Percentiles rank a stretch among this genome's conserved stretches.
These are phyloP conservation scores for Backusella psychrophila DNA, from an alignment of 192 early-diverging fungal genomes.

Conservation along the genomic window DNA sequence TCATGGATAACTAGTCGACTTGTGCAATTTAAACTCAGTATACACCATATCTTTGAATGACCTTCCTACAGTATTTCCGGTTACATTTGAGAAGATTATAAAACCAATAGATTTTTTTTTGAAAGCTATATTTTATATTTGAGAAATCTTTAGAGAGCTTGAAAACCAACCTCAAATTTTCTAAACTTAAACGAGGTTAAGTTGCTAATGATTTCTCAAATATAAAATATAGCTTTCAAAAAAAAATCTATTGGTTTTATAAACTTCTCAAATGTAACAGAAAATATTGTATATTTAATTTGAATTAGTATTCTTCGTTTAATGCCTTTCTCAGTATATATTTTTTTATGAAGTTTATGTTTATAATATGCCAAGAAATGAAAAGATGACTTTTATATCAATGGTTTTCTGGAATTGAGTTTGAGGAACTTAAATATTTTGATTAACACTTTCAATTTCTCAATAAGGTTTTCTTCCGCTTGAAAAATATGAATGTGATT, in stretches of 20 bases:
- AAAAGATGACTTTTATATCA: conserved; percentile 14
- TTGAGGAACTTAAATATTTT: conserved; percentile 25
- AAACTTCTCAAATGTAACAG: too few relatives aligned
- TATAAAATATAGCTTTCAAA: too few relatives aligned
- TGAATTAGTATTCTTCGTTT: conserved; percentile 7
- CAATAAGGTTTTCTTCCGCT: conserved; percentile 17
- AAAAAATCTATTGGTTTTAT: too few relatives aligned
- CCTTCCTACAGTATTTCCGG: not conserved
- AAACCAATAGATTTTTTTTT: too few relatives aligned
- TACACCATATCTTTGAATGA: not conserved
- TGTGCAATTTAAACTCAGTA: not conserved
- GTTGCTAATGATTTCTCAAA: too few relatives aligned
- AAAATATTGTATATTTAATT: not conserved
- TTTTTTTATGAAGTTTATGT: conserved; percentile 16
- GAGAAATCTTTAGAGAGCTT: too few relatives aligned
- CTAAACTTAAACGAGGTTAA: too few relatives aligned
- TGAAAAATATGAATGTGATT: not conserved
- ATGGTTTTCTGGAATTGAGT: conserved; percentile 23
- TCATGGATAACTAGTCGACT: not conserved
- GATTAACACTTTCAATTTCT: conserved; percentile 9
- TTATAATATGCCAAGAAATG: conserved; percentile 20
- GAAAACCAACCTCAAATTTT: too few relatives aligned
- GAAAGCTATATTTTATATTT: too few relatives aligned
- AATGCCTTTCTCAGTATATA: conserved; percentile 17
- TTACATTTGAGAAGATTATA: too few relatives aligned